phyloP scores from a whole-genome alignment of 2,329 filamentous ascomycete species.

The Hypoxylon sp. region DNA sequence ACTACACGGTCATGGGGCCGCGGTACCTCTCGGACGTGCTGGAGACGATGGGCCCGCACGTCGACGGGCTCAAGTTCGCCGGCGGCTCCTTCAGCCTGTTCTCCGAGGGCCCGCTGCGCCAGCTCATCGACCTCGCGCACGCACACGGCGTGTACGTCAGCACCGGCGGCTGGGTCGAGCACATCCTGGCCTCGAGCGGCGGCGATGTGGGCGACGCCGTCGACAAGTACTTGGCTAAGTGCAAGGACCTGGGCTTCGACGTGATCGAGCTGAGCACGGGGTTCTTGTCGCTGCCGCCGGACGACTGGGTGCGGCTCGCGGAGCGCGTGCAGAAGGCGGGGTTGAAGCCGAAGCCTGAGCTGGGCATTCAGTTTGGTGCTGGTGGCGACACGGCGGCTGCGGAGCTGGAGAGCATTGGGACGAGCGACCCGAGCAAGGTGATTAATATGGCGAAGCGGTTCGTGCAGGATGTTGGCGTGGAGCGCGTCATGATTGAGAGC shows the following conservation, averaged over 20 bases:
- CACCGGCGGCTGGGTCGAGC: conserved; percentile 70
- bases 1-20: conserved; percentile 69
- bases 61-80: conserved; percentile 70
- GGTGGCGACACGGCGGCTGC: conserved; percentile 66
- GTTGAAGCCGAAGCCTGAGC: conserved; percentile 67
- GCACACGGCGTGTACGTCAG: conserved; percentile 66
- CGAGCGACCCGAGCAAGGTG: conserved; percentile 64
- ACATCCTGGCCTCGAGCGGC: conserved; percentile 61
- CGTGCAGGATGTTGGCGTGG: conserved; percentile 64
- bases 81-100: conserved; percentile 68
- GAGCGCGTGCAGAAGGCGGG: conserved; percentile 62
- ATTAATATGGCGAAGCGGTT: conserved; percentile 65
- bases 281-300: conserved; percentile 67
- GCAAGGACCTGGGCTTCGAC: conserved; percentile 68
- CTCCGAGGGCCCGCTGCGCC: conserved; percentile 60
- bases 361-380: conserved; percentile 71
- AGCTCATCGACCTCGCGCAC: conserved; percentile 65
- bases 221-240: conserved; percentile 66
- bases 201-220: conserved; percentile 59
- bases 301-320: conserved; percentile 68
- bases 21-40: conserved; percentile 66
- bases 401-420: conserved; percentile 63
- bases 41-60: conserved; percentile 69
- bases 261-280: conserved; percentile 68
- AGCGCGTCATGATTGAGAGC: conserved; percentile 72